phyloP scores from a whole-genome alignment of 2,329 filamentous ascomycete genomes.

The Colletotrichum truncatum region DNA sequence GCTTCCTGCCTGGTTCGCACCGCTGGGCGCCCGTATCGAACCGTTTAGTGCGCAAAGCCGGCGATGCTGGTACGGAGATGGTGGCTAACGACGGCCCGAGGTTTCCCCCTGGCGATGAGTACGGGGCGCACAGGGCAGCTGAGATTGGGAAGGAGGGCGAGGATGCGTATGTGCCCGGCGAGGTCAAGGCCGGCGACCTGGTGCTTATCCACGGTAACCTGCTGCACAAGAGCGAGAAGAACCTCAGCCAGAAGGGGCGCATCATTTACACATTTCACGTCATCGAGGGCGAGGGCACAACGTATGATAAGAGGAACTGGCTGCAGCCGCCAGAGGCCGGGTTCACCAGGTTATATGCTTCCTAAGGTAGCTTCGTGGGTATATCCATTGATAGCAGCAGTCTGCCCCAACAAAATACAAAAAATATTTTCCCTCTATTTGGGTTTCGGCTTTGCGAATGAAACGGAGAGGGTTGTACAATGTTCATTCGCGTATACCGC shows the following conservation, averaged over 20 bases:
- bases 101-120: conserved; percentile 67
- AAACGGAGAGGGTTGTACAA: not conserved
- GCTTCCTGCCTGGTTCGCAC: conserved; percentile 86
- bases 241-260: conserved; percentile 83
- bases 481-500: too few species aligned
- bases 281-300: conserved; percentile 80
- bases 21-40: conserved; percentile 74
- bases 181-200: conserved; percentile 90
- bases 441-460: not conserved
- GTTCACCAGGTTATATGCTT: conserved; percentile 74
- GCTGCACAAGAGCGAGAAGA: conserved; percentile 95
- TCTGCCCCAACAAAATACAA: conserved; percentile 7
- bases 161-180: conserved; percentile 77
- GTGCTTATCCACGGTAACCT: conserved; percentile 96
- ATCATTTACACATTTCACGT: conserved; percentile 99
- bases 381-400: conserved; percentile 28
- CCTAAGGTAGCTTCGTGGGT: conserved; percentile 24
- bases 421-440: conserved; percentile 12
- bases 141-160: conserved; percentile 48
- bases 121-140: conserved; percentile 52
- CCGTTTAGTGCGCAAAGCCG: conserved; percentile 76
- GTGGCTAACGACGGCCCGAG: conserved; percentile 71
- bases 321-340: conserved; percentile 83
- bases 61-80: conserved; percentile 71
- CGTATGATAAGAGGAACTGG: conserved; percentile 92